These are phyloP conservation scores for Trichosporon coremiiforme DNA, from an alignment of 1,284 basidiomycete species.

Conservation along the genomic window DNA sequence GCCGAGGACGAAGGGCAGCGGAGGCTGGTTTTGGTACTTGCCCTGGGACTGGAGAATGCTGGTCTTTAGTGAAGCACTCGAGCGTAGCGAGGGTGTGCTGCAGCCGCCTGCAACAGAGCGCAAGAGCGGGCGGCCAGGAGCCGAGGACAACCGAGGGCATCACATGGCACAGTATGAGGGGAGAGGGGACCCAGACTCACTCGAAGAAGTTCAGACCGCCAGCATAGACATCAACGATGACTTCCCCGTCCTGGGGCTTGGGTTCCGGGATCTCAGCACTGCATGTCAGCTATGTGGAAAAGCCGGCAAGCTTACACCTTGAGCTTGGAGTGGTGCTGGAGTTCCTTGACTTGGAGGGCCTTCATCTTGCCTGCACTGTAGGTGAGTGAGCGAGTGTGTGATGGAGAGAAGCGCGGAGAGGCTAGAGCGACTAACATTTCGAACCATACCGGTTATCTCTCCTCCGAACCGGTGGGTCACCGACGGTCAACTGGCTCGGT, in stretches of 20 bases:
- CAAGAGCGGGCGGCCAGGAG: too few species aligned
- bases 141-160: too few species aligned
- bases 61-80: slow-evolving; percentile 15
- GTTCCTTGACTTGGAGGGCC: slow-evolving; percentile 72
- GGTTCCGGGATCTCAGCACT: slow-evolving; percentile 64
- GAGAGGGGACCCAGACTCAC: slow-evolving; percentile 31
- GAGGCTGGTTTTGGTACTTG: slow-evolving; percentile 80
- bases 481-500: too few species aligned
- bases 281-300: too few species aligned
- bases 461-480: background rate
- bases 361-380: slow-evolving; percentile 62
- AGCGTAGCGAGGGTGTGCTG: background rate
- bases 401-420: background rate
- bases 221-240: slow-evolving; percentile 76
- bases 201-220: slow-evolving; percentile 53
- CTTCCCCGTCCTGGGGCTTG: slow-evolving; percentile 62
- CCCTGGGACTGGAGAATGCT: slow-evolving; percentile 79
- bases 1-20: slow-evolving; percentile 79
- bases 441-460: background rate
- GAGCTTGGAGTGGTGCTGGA: slow-evolving; percentile 73
- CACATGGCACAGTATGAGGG: too few species aligned
- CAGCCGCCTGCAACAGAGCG: too few species aligned
- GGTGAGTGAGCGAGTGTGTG: background rate
- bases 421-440: background rate
- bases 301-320: slow-evolving; percentile 54